Evolutionary conservation across 176 grass and related monocot species (phyloP).

Genomic region (Thinopyrum elongatum): DNA sequence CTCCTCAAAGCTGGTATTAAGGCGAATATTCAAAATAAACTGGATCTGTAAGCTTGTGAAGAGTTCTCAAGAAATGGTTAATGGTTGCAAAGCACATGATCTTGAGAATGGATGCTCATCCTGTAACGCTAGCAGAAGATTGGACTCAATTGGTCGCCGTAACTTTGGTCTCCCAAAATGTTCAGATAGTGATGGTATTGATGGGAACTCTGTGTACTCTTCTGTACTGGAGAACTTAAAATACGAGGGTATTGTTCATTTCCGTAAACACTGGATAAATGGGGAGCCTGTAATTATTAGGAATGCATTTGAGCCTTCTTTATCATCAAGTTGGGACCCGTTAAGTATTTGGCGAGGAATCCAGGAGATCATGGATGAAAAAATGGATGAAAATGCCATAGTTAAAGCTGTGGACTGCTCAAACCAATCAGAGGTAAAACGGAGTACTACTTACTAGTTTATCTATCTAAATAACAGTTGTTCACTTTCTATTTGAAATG

Average conservation of each 20-base stretch:
- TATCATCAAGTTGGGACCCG: conserved; percentile 87
- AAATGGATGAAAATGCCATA: conserved; percentile 60
- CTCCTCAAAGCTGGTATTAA: conserved; percentile 77
- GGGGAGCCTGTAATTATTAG: conserved; percentile 80
- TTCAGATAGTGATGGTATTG: conserved; percentile 41
- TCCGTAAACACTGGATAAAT: conserved; percentile 80
- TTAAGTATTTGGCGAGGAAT: conserved; percentile 82
- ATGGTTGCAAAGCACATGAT: conserved; percentile 72
- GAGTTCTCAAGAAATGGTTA: conserved; percentile 89
- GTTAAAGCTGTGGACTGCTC: conserved; percentile 83
- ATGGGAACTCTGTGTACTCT: conserved; percentile 47
- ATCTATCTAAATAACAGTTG: background rate
- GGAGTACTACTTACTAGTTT: conserved; percentile 20
- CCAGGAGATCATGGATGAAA: conserved; percentile 74
- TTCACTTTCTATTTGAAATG: conserved; percentile 16
- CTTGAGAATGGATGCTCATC: conserved; percentile 38
- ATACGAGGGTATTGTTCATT: conserved; percentile 61
- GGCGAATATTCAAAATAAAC: conserved; percentile 97
- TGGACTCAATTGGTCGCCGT: conserved; percentile 14
- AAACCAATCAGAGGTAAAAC: conserved; percentile 67
- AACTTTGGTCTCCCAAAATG: conserved; percentile 34
- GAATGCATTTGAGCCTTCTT: conserved; percentile 71
- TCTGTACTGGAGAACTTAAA: conserved; percentile 69
- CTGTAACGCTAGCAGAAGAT: conserved; percentile 22
- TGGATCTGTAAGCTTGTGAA: conserved; percentile 94